Conservation (phyloP, 345 rosid genomes). For the Barbarea vulgaris region DNA sequence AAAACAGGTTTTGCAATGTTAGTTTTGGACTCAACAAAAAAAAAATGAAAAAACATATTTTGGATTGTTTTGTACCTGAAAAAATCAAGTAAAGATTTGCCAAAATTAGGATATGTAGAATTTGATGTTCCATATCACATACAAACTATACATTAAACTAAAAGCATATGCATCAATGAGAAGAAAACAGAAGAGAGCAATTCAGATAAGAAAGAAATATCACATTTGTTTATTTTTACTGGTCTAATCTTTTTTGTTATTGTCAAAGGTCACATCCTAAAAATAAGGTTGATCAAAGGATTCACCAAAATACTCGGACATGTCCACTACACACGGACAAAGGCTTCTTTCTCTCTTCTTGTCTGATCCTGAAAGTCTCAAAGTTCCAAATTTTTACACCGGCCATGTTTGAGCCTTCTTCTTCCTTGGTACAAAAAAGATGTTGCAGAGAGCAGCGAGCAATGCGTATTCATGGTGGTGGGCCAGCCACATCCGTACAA, state of each 20-base stretch:
- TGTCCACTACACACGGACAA: slow-evolving; percentile 33
- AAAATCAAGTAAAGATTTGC: not conserved
- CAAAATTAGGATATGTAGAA: not conserved
- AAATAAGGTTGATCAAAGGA: slow-evolving; percentile 36
- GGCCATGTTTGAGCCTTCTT: slow-evolving; percentile 31
- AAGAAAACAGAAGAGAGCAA: not conserved
- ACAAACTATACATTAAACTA: not conserved
- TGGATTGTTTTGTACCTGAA: not conserved
- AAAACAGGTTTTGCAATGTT: not conserved
- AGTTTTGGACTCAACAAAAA: not conserved
- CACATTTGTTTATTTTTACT: not conserved
- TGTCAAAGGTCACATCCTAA: slow-evolving; percentile 35
- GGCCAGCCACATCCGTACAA: slow-evolving; percentile 88
- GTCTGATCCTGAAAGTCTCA: slow-evolving; percentile 29
- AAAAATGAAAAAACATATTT: not conserved
- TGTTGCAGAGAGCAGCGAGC: slow-evolving; percentile 81
- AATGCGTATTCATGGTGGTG: slow-evolving; percentile 96
- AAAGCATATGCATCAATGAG: too few relatives aligned
- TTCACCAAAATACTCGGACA: slow-evolving; percentile 40
- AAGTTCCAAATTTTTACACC: not conserved
- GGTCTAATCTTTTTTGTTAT: slow-evolving; percentile 6
- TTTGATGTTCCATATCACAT: not conserved
- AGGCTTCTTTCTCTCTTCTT: slow-evolving; percentile 29
- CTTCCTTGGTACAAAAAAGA: slow-evolving; percentile 23
- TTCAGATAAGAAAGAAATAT: not conserved